phyloP scores from a whole-genome alignment of 2,329 filamentous ascomycete genomes.

The Ophiostoma australiae region DNA sequence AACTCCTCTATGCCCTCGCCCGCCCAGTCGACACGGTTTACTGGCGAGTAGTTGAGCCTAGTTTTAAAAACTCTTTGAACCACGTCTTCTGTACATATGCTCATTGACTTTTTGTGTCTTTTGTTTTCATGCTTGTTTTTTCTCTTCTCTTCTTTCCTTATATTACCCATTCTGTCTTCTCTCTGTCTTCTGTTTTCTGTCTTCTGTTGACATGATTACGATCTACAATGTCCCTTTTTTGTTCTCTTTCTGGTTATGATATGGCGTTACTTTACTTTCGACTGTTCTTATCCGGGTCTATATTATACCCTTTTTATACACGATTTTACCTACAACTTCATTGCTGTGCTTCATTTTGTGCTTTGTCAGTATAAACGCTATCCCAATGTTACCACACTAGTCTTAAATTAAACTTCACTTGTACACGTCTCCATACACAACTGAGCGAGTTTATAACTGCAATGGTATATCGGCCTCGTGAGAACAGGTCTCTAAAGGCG shows the following conservation, averaged over 20 bases:
- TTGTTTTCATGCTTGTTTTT: not conserved
- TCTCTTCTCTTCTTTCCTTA: not conserved
- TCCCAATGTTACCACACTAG: not conserved
- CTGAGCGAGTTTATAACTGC: no score
- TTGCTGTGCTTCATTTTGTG: not conserved
- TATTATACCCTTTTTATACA: not conserved
- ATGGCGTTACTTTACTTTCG: slow-evolving; percentile 9
- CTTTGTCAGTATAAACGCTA: not conserved
- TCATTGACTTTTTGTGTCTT: not conserved
- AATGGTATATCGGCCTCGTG: slow-evolving; percentile 21
- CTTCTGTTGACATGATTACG: slow-evolving; percentile 3
- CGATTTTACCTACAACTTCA: not conserved
- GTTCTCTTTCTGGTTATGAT: not conserved
- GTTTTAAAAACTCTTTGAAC: slow-evolving; percentile 6
- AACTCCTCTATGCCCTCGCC: slow-evolving; percentile 4
- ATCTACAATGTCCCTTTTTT: not conserved
- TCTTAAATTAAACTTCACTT: no score
- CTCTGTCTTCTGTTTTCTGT: not conserved
- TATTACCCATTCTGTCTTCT: not conserved
- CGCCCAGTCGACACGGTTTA: slow-evolving; percentile 17
- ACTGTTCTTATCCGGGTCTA: not conserved
- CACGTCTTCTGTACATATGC: not conserved
- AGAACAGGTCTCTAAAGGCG: slow-evolving; percentile 12
- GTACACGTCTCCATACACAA: no score
- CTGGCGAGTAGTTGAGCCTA: slow-evolving; percentile 19